These are phyloP conservation scores for Stellera chamaejasme DNA, from an alignment of 345 rosid species.

Conservation along the genomic window DNA sequence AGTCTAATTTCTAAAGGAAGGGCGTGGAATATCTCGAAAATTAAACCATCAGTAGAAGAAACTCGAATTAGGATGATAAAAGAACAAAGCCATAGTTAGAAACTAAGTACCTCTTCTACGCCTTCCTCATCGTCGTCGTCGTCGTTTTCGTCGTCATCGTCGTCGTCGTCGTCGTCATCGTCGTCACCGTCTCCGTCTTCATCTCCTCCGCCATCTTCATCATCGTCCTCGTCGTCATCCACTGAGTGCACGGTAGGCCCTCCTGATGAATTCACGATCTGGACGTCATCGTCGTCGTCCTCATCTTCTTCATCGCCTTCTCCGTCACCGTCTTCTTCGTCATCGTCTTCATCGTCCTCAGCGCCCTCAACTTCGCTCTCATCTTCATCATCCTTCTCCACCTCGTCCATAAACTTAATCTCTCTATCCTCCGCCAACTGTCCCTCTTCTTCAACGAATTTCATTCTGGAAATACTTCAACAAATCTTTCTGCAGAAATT, in stretches of 20 bases:
- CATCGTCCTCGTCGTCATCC: constrained; percentile 53
- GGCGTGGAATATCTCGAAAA: too few species aligned
- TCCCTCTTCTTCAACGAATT: constrained; percentile 28
- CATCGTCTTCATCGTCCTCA: constrained; percentile 26
- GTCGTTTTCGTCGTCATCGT: constrained; percentile 13
- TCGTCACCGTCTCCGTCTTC: constrained; percentile 39
- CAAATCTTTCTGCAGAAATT: background rate
- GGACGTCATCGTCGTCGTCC: constrained; percentile 40
- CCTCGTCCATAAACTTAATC: constrained; percentile 19
- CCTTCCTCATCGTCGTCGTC: constrained; percentile 20
- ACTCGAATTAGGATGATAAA: too few species aligned
- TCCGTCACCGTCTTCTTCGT: constrained; percentile 32
- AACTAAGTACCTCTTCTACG: constrained; percentile 36
- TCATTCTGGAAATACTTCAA: constrained; percentile 25
- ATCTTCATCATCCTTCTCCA: constrained; percentile 26
- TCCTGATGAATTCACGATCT: constrained; percentile 42
- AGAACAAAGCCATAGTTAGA: too few species aligned
- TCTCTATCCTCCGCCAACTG: constrained; percentile 21
- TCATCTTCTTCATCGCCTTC: constrained; percentile 31
- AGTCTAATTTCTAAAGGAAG: too few species aligned
- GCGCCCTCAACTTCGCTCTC: constrained; percentile 21
- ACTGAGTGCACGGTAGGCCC: constrained; percentile 43
- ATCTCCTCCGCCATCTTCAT: constrained; percentile 38
- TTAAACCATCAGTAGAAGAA: too few species aligned
- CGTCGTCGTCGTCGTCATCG: constrained; percentile 43